phyloP scores from a whole-genome alignment of 371 early-diverging fungal species.

The Coemansia sp. region DNA sequence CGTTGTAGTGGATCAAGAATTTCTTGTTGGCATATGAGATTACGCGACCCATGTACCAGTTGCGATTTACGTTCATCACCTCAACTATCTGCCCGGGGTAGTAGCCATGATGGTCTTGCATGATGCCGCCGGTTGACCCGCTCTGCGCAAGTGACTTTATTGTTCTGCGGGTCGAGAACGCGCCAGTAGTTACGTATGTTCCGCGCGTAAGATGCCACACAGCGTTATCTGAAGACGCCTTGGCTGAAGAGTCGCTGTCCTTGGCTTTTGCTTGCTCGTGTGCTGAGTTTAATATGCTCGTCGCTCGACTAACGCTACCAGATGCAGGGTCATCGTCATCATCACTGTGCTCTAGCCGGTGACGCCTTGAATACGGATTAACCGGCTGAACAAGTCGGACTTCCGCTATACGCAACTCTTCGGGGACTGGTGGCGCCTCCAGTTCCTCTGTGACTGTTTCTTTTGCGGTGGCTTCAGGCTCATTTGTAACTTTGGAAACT shows the following conservation, averaged over 20 bases:
- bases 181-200: constrained; percentile 49
- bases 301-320: not conserved
- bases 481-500: not conserved
- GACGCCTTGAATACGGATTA: constrained; percentile 35
- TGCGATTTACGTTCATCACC: constrained; percentile 47
- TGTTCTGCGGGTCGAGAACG: constrained; percentile 47
- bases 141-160: constrained; percentile 46
- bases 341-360: constrained; percentile 17
- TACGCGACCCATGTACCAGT: constrained; percentile 46
- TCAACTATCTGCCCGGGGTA: constrained; percentile 48
- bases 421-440: constrained; percentile 17
- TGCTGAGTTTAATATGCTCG: not conserved
- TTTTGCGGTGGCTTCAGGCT: not conserved
- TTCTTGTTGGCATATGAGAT: constrained; percentile 42
- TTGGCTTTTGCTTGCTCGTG: not conserved
- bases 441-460: not conserved
- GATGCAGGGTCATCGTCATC: not conserved
- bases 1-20: constrained; percentile 42
- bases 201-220: constrained; percentile 40
- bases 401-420: constrained; percentile 33
- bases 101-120: constrained; percentile 47
- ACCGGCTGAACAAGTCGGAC: constrained; percentile 17
- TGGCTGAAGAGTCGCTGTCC: not conserved
- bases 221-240: constrained; percentile 8
- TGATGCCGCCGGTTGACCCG: constrained; percentile 47